A percentile compares a stretch with the other conserved stretches of the same genome.
Conservation (phyloP, 305 asterid species). For the Coffea humblotiana region DNA sequence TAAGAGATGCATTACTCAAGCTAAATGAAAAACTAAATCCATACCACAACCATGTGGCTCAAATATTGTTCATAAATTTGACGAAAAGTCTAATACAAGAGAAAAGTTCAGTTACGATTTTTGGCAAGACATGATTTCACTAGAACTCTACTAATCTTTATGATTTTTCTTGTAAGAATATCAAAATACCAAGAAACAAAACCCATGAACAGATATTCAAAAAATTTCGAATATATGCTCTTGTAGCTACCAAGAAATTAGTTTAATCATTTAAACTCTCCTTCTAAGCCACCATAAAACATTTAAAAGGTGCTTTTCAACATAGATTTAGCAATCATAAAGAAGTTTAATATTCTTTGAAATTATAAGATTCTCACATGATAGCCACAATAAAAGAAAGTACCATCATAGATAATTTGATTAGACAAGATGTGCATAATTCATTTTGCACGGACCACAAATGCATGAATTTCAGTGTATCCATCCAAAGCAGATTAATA, state of each 20-base stretch:
- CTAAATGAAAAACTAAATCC: neutral
- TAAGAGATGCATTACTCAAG: neutral
- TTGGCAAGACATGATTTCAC: neutral
- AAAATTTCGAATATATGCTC: no score
- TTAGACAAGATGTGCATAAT: neutral
- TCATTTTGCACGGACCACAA: neutral
- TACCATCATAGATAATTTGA: neutral
- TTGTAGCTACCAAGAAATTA: no score
- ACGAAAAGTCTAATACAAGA: neutral
- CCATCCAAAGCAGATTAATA: neutral
- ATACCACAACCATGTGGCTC: neutral
- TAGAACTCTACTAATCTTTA: neutral
- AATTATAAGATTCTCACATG: no score
- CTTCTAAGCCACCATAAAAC: neutral
- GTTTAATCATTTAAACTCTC: neutral
- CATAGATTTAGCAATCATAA: neutral
- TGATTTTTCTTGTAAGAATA: neutral
- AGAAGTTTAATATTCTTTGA: neutral
- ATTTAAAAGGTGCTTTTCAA: neutral
- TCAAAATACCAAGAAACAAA: neutral
- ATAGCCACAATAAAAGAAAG: neutral
- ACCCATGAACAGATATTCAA: neutral
- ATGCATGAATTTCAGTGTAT: neutral
- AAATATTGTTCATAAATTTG: neutral
- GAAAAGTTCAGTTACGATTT: neutral